phyloP scores from a whole-genome alignment of 2,329 filamentous ascomycete species.

The Cladophialophora exuberans region DNA sequence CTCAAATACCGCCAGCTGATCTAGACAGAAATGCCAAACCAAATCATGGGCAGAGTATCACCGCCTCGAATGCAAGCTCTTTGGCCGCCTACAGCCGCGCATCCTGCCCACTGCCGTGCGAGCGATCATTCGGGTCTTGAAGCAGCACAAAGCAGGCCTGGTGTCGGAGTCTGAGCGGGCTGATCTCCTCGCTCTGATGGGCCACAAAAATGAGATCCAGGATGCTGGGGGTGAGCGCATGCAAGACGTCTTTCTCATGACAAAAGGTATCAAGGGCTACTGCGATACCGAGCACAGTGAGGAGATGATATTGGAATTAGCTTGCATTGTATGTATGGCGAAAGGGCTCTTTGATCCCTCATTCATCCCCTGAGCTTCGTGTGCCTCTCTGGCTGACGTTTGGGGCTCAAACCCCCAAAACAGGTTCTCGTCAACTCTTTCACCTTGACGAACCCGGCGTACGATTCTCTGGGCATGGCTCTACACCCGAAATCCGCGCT shows the following conservation, averaged over 20 bases:
- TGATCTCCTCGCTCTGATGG: slow-evolving; percentile 48
- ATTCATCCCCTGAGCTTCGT: no score
- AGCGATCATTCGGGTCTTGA: slow-evolving; percentile 58
- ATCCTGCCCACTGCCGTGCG: slow-evolving; percentile 60
- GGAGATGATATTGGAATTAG: slow-evolving; percentile 47
- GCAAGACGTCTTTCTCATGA: slow-evolving; percentile 56
- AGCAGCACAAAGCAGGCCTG: slow-evolving; percentile 44
- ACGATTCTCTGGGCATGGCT: slow-evolving; percentile 63
- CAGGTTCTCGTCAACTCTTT: slow-evolving; percentile 62
- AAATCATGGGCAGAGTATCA: slow-evolving; percentile 63
- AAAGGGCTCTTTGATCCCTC: no score
- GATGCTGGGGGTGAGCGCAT: slow-evolving; percentile 45
- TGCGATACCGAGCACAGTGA: slow-evolving; percentile 51
- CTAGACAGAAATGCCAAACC: slow-evolving; percentile 62
- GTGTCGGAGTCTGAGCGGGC: slow-evolving; percentile 47
- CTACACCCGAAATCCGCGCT: slow-evolving; percentile 58
- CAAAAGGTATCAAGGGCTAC: slow-evolving; percentile 59
- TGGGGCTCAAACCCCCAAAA: neutral
- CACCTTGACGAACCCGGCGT: slow-evolving; percentile 58
- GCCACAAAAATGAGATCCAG: slow-evolving; percentile 54
- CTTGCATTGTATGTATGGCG: slow-evolving; percentile 35
- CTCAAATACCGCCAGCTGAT: no score
- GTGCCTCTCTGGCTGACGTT: neutral
- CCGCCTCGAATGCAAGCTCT: slow-evolving; percentile 62
- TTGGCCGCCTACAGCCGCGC: slow-evolving; percentile 48